Base-by-base conservation (phyloP, 202 grass and related monocot species). In the Cymbopogon flexuosus region DNA sequence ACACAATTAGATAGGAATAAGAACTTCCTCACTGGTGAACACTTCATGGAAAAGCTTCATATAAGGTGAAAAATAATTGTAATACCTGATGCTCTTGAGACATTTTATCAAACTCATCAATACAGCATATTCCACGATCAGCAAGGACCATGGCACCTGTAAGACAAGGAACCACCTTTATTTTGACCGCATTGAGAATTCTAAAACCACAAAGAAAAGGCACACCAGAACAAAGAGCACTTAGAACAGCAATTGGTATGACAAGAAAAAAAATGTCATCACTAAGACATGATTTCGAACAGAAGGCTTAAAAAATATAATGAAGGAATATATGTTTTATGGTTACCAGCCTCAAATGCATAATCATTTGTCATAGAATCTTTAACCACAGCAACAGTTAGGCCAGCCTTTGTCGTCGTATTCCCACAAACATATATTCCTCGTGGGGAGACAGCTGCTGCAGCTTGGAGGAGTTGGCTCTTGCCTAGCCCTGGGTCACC, bases 91-190 rank as follows among this genome's bases (percentile, higher is more conserved):
- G 90, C 66, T 97, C 90, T 68, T 92, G 82, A 34, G 82, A 89
- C 92, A 97, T 94, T 92, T 97, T 97, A 67, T 97, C 94, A 65
- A 97, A 97, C 71, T 97, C 94, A 68, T 97, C 94, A 35, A 97
- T 94, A 36, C 94, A 94, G 57, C 94, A 97, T 84, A 94, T 29
- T 40, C 94, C 94, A 79, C 90, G 92, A 41, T 97, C 94, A 84
- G 94, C 94, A 79, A 97, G 89, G 13, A 97, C 92, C 86, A 94
- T 94, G 47, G 94, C 94, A 73, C 94, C 94, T 97, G 86, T 79
- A 65, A 79, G 36, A 45, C 42, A 74, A 76, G 72, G 31, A 24
- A 24, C 72, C 39, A 62, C 49, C 3, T 29, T 64, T 70, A 79
- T 78, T 52, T 70, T 30, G 75, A 39, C 42, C 27, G 2, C 19